Evolutionary conservation across 495 filamentous ascomycete genomes (phyloP), one percentile per base, ranked within the genome.

Genomic region (Aspergillus nanangensis): DNA sequence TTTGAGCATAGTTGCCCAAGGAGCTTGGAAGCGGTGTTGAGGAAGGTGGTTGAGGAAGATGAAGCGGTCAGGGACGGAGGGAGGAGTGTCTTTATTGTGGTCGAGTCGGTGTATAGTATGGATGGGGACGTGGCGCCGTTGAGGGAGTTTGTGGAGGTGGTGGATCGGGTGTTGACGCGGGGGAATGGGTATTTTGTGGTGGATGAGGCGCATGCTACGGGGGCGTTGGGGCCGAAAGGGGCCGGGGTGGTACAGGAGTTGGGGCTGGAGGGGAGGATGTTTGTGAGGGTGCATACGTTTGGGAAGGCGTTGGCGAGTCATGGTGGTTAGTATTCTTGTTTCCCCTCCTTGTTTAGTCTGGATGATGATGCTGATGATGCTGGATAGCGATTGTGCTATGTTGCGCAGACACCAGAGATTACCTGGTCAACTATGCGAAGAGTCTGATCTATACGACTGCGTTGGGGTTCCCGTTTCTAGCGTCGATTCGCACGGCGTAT

Each of bases 61-160:
- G 38, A 56, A 0, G 15, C 41, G 11, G 42, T 78, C n/a, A 35
- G 40, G 24, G 38, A 56, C 3, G 71, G 71, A 0, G 52, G 58
- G 3, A 51, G 58, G 7, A 72, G 69, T 54, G 63, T 75, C 7
- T 82, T 92, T 52, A 70, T 92, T 17, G 81, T 81, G 1, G 69
- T 90, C 1, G 88, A 93, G 56, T 75, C 76, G 2, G 65, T 90
- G n/a, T 93, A 93, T 59, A 88, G 82, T 44, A 93, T 93, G 88
- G 86, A 92, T 57, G 88, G 88, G 0, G 86, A 90, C 61, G 55
- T 87, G 8, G 78, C 76, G 8, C 85, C 84, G 0, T 65, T 93
- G 13, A 52, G 58, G 13, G 69, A 81, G 18, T 75, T 90, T 27
- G 68, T 86, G 1, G 53, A 66, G 5, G 53, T 75, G 1, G 77